Base-by-base conservation (phyloP, 2,329 filamentous ascomycete species). In the Keithomyces neogunnii region DNA sequence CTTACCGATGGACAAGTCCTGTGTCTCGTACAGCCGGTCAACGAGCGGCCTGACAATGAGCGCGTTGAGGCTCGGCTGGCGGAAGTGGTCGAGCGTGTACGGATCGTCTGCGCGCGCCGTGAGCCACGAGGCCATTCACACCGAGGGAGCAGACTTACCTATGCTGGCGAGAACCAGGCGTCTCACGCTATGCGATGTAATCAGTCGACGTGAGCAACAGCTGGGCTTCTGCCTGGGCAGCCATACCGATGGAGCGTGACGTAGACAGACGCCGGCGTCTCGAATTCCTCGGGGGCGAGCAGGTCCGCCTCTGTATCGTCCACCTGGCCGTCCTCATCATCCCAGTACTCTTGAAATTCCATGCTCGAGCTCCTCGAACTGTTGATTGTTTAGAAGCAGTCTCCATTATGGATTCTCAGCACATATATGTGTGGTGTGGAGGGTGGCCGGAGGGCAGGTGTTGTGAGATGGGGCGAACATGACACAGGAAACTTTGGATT, bases 1-100 rank as follows among this genome's bases (percentile, higher is more conserved):
- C 46, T 51, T 65, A 81, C 78, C 73, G 49, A 84, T 73, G 1
- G 82, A 85, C 35, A 84, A 76, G 65, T 88, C 84, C 29, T 82
- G 73, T 40, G 77, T 73, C 51, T 82, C 77, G 62, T 85, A 87
- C 0, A 86, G 72, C 42, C 81, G 75, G 56, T 87, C 82, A 9
- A 87, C 82, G n/a, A 88, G 68, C 3, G 84, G 84, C 47, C 84
- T 76, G 5, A 87, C 81, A 46, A 87, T 75, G 10, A 82, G 69
- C 33, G 78, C 73, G 57, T 86, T 87, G 73, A 88, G 82, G 36
- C 83, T 76, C 7, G 83, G 84, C 55, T 82, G 81, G 57, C 78
- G 78, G 32, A 88, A 71, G 62, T 88, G 84, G 47, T 86, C 81
- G 52, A 80, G 57, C 1, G 70, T 73, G 52, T 72, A 73, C 4